phyloP scores from a whole-genome alignment of 2,329 filamentous ascomycete genomes.

The Zopfia rhizophila region DNA sequence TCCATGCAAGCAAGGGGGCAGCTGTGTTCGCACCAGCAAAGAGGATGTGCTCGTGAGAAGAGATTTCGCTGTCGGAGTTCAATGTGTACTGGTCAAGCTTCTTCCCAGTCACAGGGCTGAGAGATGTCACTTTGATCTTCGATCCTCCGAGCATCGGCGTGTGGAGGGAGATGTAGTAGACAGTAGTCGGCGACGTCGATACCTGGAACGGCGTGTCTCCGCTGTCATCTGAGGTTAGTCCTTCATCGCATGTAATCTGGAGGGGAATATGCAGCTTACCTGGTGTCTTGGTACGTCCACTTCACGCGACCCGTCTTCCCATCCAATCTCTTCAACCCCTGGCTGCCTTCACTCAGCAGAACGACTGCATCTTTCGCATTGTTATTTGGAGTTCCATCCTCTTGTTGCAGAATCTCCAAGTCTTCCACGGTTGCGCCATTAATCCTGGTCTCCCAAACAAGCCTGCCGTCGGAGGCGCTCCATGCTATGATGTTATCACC shows the following conservation, averaged over 20 bases:
- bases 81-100: slow-evolving; percentile 77
- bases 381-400: slow-evolving; percentile 62
- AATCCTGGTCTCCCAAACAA: slow-evolving; percentile 77
- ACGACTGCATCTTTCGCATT: slow-evolving; percentile 75
- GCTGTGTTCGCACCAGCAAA: slow-evolving; percentile 81
- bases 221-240: slow-evolving; percentile 50
- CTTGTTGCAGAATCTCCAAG: slow-evolving; percentile 80
- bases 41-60: slow-evolving; percentile 71
- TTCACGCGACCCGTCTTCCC: slow-evolving; percentile 76
- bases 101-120: slow-evolving; percentile 79
- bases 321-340: slow-evolving; percentile 75
- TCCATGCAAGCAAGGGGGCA: slow-evolving; percentile 79
- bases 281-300: slow-evolving; percentile 79
- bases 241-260: background rate
- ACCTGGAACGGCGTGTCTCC: slow-evolving; percentile 79
- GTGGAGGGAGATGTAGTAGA: slow-evolving; percentile 83
- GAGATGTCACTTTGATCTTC: slow-evolving; percentile 77
- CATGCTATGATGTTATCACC: slow-evolving; percentile 79
- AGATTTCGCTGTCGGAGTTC: slow-evolving; percentile 78
- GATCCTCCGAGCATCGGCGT: slow-evolving; percentile 72
- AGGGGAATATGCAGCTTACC: slow-evolving; percentile 46
- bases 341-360: slow-evolving; percentile 68
- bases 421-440: slow-evolving; percentile 68
- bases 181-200: slow-evolving; percentile 73
- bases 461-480: slow-evolving; percentile 83